A percentile compares a stretch with the other conserved stretches of the same genome.
These are phyloP conservation scores for Nitzschia putrida DNA, from an alignment of 108 stramenopile genomes.

Conservation along the genomic window DNA sequence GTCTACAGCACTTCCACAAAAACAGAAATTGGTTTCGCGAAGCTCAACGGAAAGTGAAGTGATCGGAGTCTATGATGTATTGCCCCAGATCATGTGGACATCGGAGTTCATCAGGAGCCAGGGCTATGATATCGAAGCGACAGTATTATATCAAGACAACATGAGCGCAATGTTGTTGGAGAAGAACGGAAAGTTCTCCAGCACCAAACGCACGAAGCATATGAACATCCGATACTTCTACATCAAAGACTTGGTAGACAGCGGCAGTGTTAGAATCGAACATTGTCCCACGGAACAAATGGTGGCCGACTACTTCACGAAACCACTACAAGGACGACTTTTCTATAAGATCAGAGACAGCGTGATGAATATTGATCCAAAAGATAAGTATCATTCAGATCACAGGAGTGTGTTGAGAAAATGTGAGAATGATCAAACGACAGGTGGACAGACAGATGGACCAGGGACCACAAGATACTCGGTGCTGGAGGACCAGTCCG, in stretches of 20 bases:
- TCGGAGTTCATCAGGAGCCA: slow-evolving; percentile 47
- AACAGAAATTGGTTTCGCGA: slow-evolving; percentile 49
- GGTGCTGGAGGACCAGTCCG: too few species aligned
- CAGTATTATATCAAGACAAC: slow-evolving; percentile 54
- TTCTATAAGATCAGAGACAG: slow-evolving; percentile 41
- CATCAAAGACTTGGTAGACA: slow-evolving; percentile 33
- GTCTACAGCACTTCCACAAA: slow-evolving; percentile 13
- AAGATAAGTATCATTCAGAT: neutral
- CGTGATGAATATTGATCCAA: slow-evolving; percentile 14
- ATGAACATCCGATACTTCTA: slow-evolving; percentile 55
- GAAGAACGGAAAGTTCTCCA: slow-evolving; percentile 41
- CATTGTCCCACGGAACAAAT: slow-evolving; percentile 51
- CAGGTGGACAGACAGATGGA: too few species aligned
- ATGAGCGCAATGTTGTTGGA: slow-evolving; percentile 41
- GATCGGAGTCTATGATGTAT: slow-evolving; percentile 33
- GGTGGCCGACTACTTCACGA: slow-evolving; percentile 47
- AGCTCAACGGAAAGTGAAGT: slow-evolving; percentile 50
- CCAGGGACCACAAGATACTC: too few species aligned
- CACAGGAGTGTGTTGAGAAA: slow-evolving; percentile 16
- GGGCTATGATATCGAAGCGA: neutral
- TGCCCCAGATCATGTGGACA: slow-evolving; percentile 46
- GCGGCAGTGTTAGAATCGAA: slow-evolving; percentile 31
- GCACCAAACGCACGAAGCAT: slow-evolving; percentile 31
- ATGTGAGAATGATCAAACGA: too few species aligned
- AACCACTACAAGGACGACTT: slow-evolving; percentile 43